A percentile compares a stretch with the other conserved stretches of the same genome.
phyloP scores from a whole-genome alignment of 495 filamentous ascomycete genomes.

The Neurospora sp. region DNA sequence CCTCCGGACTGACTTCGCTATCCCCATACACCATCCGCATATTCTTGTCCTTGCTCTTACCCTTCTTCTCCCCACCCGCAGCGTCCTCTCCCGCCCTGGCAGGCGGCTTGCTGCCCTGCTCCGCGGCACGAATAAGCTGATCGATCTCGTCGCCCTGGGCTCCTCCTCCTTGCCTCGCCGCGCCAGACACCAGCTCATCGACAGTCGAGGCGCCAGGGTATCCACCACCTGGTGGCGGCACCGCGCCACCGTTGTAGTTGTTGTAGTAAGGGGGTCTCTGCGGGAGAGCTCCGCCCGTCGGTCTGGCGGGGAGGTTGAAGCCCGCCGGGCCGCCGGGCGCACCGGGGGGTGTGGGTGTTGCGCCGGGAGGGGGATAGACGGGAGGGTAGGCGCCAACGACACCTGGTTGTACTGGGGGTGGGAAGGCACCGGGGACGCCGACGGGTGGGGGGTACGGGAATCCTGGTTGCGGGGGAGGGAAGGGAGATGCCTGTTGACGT shows the following conservation, averaged over 20 bases:
- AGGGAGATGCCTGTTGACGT: constrained; percentile 25
- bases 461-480: constrained; percentile 31
- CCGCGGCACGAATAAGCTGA: constrained; percentile 47
- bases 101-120: constrained; percentile 43
- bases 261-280: constrained; percentile 25
- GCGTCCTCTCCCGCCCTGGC: constrained; percentile 30
- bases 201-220: constrained; percentile 32
- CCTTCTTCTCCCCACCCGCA: constrained; percentile 53
- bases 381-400: constrained; percentile 26
- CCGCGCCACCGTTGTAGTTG: constrained; percentile 1
- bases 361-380: constrained; percentile 11
- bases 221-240: constrained; percentile 5
- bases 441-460: constrained; percentile 21
- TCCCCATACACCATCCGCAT: constrained; percentile 69
- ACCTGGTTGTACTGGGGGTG: constrained; percentile 21
- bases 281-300: constrained; percentile 25
- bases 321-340: constrained; percentile 1
- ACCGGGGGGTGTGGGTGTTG: neutral
- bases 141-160: constrained; percentile 42
- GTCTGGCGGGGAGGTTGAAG: constrained; percentile 32
- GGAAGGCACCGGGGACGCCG: constrained; percentile 9
- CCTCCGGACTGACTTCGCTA: constrained; percentile 70
- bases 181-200: constrained; percentile 52
- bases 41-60: constrained; percentile 60
- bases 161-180: constrained; percentile 21